Conservation (phyloP, 805 yeast genomes). For the Blastobotrys muscicola region DNA sequence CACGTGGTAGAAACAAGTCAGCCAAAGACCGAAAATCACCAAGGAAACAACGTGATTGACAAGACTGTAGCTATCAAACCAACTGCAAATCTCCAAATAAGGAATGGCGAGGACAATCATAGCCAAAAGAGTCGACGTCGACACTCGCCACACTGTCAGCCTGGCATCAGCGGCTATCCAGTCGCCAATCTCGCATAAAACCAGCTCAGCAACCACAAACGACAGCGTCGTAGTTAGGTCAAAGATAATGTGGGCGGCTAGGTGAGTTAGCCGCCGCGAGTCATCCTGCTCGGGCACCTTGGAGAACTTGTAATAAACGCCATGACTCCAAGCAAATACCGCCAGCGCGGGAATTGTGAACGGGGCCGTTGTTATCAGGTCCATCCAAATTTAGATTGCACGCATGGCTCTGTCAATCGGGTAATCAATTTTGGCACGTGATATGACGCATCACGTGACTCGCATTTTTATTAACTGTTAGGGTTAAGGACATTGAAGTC, state of each 20-base stretch:
- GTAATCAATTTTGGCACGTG: too few species aligned
- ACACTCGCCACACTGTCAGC: constrained; percentile 20
- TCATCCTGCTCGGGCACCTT: background rate
- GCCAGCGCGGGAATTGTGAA: too few species aligned
- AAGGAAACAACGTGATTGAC: constrained; percentile 7
- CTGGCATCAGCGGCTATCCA: constrained; percentile 17
- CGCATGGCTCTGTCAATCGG: too few species aligned
- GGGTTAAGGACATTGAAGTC: too few species aligned
- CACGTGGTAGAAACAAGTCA: constrained; percentile 19
- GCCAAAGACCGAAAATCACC: constrained; percentile 18
- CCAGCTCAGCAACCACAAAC: constrained; percentile 27
- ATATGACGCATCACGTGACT: too few species aligned
- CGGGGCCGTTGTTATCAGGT: too few species aligned
- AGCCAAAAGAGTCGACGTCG: constrained; percentile 18
- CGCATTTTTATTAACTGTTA: too few species aligned
- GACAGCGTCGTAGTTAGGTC: constrained; percentile 14
- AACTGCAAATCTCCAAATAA: constrained; percentile 16
- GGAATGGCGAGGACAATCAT: constrained; percentile 26
- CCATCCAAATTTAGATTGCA: too few species aligned
- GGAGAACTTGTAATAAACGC: too few species aligned
- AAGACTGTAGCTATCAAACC: constrained; percentile 4
- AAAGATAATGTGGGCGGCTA: constrained; percentile 3
- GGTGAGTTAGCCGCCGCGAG: background rate
- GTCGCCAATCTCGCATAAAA: constrained; percentile 29
- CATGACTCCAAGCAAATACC: too few species aligned